Conservation (phyloP, 2,329 filamentous ascomycete species). For the Coniochaeta pulveracea region DNA sequence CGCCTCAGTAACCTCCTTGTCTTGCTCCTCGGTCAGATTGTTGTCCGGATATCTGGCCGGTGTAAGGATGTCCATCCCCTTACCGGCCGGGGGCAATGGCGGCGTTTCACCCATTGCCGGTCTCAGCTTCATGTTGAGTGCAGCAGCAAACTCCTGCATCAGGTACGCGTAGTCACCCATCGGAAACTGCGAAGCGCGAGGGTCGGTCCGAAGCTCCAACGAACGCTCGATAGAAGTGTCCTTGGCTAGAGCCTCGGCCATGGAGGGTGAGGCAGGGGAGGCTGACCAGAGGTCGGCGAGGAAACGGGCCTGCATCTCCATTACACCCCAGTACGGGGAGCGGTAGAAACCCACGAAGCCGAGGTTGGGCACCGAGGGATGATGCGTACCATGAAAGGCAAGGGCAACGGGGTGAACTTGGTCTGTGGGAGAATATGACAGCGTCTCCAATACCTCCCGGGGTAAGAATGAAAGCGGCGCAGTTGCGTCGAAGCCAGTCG, state of each 20-base stretch:
- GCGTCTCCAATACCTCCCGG: constrained; percentile 34
- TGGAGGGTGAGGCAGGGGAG: constrained; percentile 10
- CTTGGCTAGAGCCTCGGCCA: constrained; percentile 27
- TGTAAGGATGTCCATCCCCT: constrained; percentile 41
- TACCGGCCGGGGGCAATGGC: constrained; percentile 26
- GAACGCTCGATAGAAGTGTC: constrained; percentile 35
- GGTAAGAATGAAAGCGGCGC: constrained; percentile 56
- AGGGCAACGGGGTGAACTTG: constrained; percentile 52
- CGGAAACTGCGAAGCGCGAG: constrained; percentile 57
- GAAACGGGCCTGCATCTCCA: constrained; percentile 74
- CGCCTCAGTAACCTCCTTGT: constrained; percentile 27
- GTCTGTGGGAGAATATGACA: constrained; percentile 46
- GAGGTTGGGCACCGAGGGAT: constrained; percentile 48
- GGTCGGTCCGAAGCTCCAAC: constrained; percentile 37
- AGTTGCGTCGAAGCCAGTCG: constrained; percentile 62
- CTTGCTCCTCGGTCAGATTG: constrained; percentile 27
- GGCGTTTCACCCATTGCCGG: constrained; percentile 22
- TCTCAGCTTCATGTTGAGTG: constrained; percentile 38
- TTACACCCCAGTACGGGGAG: constrained; percentile 75
- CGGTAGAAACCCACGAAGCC: constrained; percentile 80
- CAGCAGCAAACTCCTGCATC: constrained; percentile 57
- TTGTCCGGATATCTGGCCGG: constrained; percentile 40
- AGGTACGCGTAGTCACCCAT: constrained; percentile 74
- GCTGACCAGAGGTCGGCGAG: constrained; percentile 48
- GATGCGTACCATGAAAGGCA: constrained; percentile 54